Evolutionary conservation across 2,329 filamentous ascomycete genomes (phyloP), one percentile per base, ranked within the genome.

Genomic region (Fusarium pseudoanthophilum): DNA sequence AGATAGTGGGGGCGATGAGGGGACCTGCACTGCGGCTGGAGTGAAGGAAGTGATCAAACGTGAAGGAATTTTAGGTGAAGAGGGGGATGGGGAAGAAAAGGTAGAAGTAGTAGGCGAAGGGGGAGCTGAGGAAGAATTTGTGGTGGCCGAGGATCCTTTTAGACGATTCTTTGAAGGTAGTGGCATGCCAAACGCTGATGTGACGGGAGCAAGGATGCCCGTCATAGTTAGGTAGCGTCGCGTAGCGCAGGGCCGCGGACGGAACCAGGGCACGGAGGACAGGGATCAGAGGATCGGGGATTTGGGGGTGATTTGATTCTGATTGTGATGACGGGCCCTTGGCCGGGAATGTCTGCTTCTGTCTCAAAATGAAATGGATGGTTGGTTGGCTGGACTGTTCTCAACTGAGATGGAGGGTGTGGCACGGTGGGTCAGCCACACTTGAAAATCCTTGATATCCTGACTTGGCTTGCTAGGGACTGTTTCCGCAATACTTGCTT

Each of bases 151-250:
- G 36, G 67, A 67, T 72, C 73, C 64, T 71, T 77, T 77, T 70
- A 60, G 53, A 70, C 66, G 75, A 72, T 76, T 77, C 68, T 75
- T 77, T 11, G 78, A 76, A n/a, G 74, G 66, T 37, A 79, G 64
- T 26, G 79, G 74, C 36, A 82, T 65, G 63, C 81, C 80, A 73
- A 83, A 82, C 53, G 81, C 81, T 36, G 80, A 82, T 57, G 78
- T 74, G 43, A 81, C 73, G 48, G 80, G 80, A 69, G 75, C 79
- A 30, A 80, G 60, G 59, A 80, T 78, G 43, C 75, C 78, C 69
- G 80, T 79, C 80, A 81, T 82, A 58, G 15, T 65, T n/a, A 45
- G 55, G 56, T 58, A 58, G 55, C 24, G 46, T 36, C 36, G 20
- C 28, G n/a, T 34, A 58, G 24, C 36, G 24, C 34, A 55, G 36